These are phyloP conservation scores for Globisporangium spinosum DNA, from an alignment of 352 stramenopile species.

Conservation along the genomic window DNA sequence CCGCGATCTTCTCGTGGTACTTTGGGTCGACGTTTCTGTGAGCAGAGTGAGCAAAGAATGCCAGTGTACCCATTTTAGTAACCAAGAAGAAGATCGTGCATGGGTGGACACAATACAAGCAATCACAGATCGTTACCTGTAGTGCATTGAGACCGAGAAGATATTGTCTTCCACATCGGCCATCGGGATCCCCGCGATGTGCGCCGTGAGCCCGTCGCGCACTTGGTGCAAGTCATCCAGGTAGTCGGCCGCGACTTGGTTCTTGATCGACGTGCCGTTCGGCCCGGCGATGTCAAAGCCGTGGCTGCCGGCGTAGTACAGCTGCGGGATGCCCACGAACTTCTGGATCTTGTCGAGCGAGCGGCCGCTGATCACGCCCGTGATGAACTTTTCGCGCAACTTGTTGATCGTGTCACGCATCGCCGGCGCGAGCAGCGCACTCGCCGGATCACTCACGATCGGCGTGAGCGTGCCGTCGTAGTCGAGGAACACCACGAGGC, in stretches of 20 bases:
- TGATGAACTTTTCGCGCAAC: constrained; percentile 76
- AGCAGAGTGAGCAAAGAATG: neutral
- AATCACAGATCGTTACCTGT: constrained; percentile 41
- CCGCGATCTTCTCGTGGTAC: constrained; percentile 34
- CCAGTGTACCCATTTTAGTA: neutral
- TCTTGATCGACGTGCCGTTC: constrained; percentile 75
- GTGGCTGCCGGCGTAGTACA: constrained; percentile 90
- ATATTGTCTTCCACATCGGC: constrained; percentile 88
- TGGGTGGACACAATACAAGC: neutral
- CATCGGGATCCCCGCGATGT: constrained; percentile 49
- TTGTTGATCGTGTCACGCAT: constrained; percentile 74
- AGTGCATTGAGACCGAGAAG: constrained; percentile 88
- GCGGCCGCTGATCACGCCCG: constrained; percentile 82
- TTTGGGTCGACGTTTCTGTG: constrained; percentile 55
- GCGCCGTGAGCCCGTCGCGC: constrained; percentile 39
- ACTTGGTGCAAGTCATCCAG: constrained; percentile 58
- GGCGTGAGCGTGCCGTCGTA: constrained; percentile 89
- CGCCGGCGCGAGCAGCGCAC: constrained; percentile 60
- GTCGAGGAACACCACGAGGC: constrained; percentile 85
- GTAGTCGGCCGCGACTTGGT: constrained; percentile 79
- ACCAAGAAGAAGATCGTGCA: neutral
- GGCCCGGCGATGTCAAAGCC: constrained; percentile 88
- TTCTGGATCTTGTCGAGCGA: constrained; percentile 87
- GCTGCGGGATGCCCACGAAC: constrained; percentile 82
- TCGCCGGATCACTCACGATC: constrained; percentile 85